phyloP scores from a whole-genome alignment of 257 asterid species.

The Solanum sitiens region DNA sequence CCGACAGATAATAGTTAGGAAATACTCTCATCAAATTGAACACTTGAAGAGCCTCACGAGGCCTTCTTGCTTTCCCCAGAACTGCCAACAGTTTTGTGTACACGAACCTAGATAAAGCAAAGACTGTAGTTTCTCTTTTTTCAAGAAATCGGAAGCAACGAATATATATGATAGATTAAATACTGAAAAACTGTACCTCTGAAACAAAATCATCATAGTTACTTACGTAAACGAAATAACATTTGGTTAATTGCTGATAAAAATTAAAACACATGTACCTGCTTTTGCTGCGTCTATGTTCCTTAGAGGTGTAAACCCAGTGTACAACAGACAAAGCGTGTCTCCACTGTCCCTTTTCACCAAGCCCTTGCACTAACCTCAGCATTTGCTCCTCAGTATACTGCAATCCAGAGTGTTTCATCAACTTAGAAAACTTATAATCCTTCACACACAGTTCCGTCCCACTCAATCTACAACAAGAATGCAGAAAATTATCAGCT shows the following conservation, averaged over 20 bases:
- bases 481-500: neutral
- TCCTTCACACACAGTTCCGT: conserved; percentile 51
- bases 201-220: neutral
- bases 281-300: conserved; percentile 60
- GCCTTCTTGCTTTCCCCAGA: conserved; percentile 68
- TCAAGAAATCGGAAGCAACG: neutral
- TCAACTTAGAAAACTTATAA: conserved; percentile 69
- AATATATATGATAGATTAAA: neutral
- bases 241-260: neutral
- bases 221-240: neutral
- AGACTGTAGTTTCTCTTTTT: neutral
- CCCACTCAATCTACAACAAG: conserved; percentile 41
- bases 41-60: conserved; percentile 67
- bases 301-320: conserved; percentile 71
- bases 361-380: conserved; percentile 76
- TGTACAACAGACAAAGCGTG: conserved; percentile 73
- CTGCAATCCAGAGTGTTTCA: conserved; percentile 75
- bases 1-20: neutral
- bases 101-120: conserved; percentile 52
- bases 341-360: conserved; percentile 69
- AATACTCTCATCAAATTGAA: conserved; percentile 85
- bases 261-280: conserved; percentile 28
- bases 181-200: neutral
- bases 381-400: conserved; percentile 82
- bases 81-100: conserved; percentile 76